phyloP scores from a whole-genome alignment of 2,329 filamentous ascomycete genomes.

The Lecanoromycetidae sp. region DNA sequence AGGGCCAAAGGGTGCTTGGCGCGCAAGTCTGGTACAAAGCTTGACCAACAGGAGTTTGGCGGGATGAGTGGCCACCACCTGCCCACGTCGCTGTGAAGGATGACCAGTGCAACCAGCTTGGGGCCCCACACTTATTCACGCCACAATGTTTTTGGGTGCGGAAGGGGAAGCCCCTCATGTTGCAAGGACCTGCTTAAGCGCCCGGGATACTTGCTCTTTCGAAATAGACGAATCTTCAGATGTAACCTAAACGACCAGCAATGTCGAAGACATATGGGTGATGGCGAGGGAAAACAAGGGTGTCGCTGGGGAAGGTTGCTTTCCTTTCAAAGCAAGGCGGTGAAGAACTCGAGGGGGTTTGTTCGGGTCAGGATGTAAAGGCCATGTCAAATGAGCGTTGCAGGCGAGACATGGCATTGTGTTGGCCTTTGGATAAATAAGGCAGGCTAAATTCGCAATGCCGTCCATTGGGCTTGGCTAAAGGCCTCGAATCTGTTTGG shows the following conservation, averaged over 20 bases:
- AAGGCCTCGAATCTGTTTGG: not conserved
- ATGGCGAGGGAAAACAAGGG: not conserved
- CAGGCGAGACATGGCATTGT: too few relatives aligned
- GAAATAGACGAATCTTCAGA: not conserved
- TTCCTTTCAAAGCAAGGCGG: not conserved
- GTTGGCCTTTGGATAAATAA: too few relatives aligned
- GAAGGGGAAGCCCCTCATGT: slow-evolving; percentile 1
- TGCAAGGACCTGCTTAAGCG: slow-evolving; percentile 6
- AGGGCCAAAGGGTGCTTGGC: too few relatives aligned
- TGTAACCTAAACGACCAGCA: not conserved
- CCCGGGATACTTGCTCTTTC: not conserved
- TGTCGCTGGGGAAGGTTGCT: not conserved
- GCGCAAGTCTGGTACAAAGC: too few relatives aligned
- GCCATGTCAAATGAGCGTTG: not conserved
- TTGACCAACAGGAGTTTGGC: too few relatives aligned
- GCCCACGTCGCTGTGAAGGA: not conserved
- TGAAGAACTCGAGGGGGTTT: slow-evolving; percentile 1
- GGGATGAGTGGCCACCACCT: not conserved
- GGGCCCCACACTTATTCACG: not conserved
- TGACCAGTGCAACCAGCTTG: not conserved
- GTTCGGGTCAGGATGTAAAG: not conserved
- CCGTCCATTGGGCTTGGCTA: not conserved
- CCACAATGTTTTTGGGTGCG: slow-evolving; percentile 1
- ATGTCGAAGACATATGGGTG: too few relatives aligned
- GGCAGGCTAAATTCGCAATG: slow-evolving; percentile 2